Evolutionary conservation across 2,329 filamentous ascomycete genomes (phyloP).

Genomic region (Trichophyton benhamiae): DNA sequence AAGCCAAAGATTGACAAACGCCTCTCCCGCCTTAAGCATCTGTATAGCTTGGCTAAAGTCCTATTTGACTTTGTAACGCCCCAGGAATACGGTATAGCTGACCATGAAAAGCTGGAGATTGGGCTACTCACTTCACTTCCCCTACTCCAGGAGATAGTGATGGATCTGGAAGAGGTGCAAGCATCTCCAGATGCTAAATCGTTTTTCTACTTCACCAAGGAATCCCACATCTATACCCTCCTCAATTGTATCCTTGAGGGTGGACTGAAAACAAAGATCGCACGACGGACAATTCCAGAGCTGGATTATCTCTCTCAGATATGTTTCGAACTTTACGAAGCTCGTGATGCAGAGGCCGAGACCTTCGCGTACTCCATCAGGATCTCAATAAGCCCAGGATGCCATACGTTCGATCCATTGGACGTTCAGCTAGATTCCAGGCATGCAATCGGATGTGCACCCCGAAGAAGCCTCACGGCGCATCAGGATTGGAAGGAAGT

Average conservation of each 20-base stretch:
- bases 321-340: constrained; percentile 95
- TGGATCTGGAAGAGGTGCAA: constrained; percentile 93
- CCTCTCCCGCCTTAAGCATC: constrained; percentile 76
- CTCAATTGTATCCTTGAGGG: constrained; percentile 97
- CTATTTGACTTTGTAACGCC: constrained; percentile 97
- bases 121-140: constrained; percentile 87
- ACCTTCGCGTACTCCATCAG: constrained; percentile 90
- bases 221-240: constrained; percentile 95
- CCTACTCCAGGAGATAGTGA: constrained; percentile 88
- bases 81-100: constrained; percentile 93
- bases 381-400: constrained; percentile 89
- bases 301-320: constrained; percentile 96
- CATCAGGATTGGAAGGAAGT: constrained; percentile 94
- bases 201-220: constrained; percentile 98
- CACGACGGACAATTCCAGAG: constrained; percentile 86
- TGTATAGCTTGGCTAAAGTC: constrained; percentile 88
- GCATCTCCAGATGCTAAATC: constrained; percentile 87
- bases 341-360: constrained; percentile 64
- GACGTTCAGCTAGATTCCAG: constrained; percentile 94
- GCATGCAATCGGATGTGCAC: constrained; percentile 89
- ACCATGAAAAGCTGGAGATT: constrained; percentile 96
- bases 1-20: constrained; percentile 73
- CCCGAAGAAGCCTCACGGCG: constrained; percentile 74
- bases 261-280: constrained; percentile 92
- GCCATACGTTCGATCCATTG: constrained; percentile 89